A percentile compares a stretch with the other conserved stretches of the same genome.
These are phyloP conservation scores for Leptographium lundbergii DNA, from an alignment of 2,329 filamentous ascomycete genomes.

Conservation along the genomic window DNA sequence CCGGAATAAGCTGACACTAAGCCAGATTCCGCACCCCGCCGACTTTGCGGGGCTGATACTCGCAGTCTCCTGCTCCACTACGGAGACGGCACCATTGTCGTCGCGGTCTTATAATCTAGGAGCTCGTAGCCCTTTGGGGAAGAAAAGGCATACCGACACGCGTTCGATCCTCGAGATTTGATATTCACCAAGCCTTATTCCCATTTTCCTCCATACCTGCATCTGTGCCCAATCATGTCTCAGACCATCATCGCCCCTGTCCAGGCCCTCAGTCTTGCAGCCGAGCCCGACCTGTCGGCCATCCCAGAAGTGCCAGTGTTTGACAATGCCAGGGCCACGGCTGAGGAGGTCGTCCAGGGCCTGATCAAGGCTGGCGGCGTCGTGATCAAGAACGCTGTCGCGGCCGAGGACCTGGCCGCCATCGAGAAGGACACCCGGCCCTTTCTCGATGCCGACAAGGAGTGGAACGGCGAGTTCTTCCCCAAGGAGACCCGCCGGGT, in stretches of 20 bases:
- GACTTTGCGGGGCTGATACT: neutral
- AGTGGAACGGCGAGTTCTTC: constrained; percentile 2
- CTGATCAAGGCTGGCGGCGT: neutral
- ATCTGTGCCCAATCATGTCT: neutral
- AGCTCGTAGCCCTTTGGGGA: neutral
- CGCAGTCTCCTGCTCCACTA: neutral
- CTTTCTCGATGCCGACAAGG: neutral
- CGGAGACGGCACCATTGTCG: neutral
- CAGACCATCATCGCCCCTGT: neutral
- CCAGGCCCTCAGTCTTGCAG: neutral
- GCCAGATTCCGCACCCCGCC: neutral
- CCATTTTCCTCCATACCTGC: no score
- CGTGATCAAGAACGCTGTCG: neutral
- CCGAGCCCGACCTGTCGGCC: neutral
- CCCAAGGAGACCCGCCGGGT: constrained; percentile 3
- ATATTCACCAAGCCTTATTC: no score
- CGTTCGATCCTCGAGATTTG: neutral
- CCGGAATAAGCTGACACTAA: neutral
- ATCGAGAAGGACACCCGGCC: neutral
- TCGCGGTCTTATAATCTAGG: neutral
- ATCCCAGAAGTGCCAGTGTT: neutral
- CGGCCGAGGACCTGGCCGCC: neutral
- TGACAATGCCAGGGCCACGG: neutral
- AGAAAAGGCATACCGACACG: neutral
- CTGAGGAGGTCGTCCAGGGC: neutral